Evolutionary conservation across 2,329 filamentous ascomycete species (phyloP).

Genomic region (Pseudofabraea citricarpa): DNA sequence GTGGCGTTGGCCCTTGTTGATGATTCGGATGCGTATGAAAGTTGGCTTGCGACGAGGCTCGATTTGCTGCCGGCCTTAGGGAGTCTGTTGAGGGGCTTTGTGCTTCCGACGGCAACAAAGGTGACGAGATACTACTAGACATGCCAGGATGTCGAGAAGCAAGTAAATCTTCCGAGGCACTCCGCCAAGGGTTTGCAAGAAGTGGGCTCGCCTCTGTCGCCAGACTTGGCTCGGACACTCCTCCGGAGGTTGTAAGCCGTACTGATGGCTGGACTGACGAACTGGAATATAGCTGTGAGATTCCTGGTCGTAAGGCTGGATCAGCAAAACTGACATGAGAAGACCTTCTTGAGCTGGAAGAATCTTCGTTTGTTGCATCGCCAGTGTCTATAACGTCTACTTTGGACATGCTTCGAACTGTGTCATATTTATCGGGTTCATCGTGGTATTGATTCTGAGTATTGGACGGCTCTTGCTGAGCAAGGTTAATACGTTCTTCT

Average conservation of each 20-base stretch:
- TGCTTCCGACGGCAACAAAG: constrained; percentile 25
- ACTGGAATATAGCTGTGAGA: constrained; percentile 17
- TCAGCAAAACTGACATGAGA: constrained; percentile 24
- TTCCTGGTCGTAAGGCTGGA: constrained; percentile 13
- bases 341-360: constrained; percentile 15
- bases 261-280: constrained; percentile 15
- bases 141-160: constrained; percentile 18
- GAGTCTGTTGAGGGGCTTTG: constrained; percentile 16
- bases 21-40: constrained; percentile 22
- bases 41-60: constrained; percentile 21
- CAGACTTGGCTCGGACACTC: constrained; percentile 4
- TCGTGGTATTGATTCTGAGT: constrained; percentile 11
- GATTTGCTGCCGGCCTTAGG: constrained; percentile 17
- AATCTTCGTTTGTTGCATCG: constrained; percentile 14
- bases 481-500: constrained; percentile 59
- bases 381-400: constrained; percentile 8
- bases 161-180: constrained; percentile 16
- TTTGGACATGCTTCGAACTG: constrained; percentile 8
- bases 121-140: constrained; percentile 18
- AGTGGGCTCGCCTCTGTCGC: constrained; percentile 16
- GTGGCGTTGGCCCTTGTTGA: constrained; percentile 26
- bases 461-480: constrained; percentile 40
- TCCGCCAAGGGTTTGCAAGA: constrained; percentile 23
- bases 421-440: constrained; percentile 8
- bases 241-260: constrained; percentile 10